These are phyloP conservation scores for Chaetomiaceae sp. DNA, from an alignment of 2,329 filamentous ascomycete species.

Conservation along the genomic window DNA sequence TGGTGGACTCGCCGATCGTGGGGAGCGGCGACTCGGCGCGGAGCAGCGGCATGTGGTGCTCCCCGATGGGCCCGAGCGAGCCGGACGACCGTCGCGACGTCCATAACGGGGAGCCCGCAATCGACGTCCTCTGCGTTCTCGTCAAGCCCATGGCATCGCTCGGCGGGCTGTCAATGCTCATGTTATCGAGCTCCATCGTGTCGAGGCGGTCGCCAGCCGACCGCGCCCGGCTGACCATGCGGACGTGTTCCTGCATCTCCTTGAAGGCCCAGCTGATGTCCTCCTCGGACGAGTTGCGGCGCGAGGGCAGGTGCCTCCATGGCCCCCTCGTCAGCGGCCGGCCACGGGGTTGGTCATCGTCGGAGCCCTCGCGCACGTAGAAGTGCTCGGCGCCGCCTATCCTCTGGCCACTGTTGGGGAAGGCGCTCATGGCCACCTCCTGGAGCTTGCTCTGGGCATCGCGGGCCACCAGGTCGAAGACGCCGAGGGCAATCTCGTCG, in stretches of 20 bases:
- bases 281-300: slow-evolving; percentile 57
- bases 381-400: slow-evolving; percentile 68
- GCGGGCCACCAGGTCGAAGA: slow-evolving; percentile 72
- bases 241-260: slow-evolving; percentile 73
- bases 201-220: slow-evolving; percentile 39
- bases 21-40: slow-evolving; percentile 26
- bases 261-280: slow-evolving; percentile 66
- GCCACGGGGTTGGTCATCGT: slow-evolving; percentile 45
- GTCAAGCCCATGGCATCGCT: slow-evolving; percentile 33
- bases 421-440: slow-evolving; percentile 69
- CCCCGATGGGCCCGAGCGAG: slow-evolving; percentile 28
- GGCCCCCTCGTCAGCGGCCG: slow-evolving; percentile 26
- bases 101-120: slow-evolving; percentile 30
- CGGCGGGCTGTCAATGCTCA: slow-evolving; percentile 32
- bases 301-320: slow-evolving; percentile 27
- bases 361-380: slow-evolving; percentile 58
- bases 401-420: slow-evolving; percentile 64
- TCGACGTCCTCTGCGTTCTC: slow-evolving; percentile 23
- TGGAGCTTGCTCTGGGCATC: slow-evolving; percentile 75
- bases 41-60: slow-evolving; percentile 29
- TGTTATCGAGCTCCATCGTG: slow-evolving; percentile 29
- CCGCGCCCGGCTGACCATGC: slow-evolving; percentile 28
- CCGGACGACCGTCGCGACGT: slow-evolving; percentile 18
- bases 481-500: slow-evolving; percentile 66
- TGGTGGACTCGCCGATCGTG: slow-evolving; percentile 27